Percentiles rank a stretch among this genome's conserved stretches.
Conservation (phyloP, 352 stramenopile genomes). For the Pythium folliculosum region DNA sequence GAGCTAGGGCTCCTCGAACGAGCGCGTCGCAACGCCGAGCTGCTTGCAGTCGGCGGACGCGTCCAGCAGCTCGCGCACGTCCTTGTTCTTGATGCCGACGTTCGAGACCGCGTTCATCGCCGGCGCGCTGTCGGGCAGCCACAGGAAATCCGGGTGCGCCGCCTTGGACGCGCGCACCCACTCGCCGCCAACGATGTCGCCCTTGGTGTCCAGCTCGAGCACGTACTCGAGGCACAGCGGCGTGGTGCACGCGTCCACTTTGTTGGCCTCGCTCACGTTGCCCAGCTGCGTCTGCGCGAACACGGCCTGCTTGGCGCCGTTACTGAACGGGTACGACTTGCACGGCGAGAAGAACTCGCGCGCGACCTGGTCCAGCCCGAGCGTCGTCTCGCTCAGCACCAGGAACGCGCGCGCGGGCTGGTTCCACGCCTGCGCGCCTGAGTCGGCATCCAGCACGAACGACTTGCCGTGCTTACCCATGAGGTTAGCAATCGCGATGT, state of each 20-base stretch:
- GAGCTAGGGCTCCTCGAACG: background rate
- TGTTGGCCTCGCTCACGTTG: constrained; percentile 11
- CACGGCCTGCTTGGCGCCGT: constrained; percentile 14
- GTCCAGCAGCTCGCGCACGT: background rate
- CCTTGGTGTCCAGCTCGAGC: constrained; percentile 20
- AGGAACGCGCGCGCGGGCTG: constrained; percentile 49
- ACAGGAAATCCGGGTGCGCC: constrained; percentile 19
- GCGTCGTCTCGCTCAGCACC: constrained; percentile 10
- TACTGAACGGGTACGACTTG: constrained; percentile 19
- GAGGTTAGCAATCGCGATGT: constrained; percentile 37
- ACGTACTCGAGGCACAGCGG: constrained; percentile 15
- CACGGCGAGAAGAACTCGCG: background rate
- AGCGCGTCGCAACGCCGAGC: no score
- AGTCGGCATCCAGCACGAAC: constrained; percentile 46
- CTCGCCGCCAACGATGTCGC: constrained; percentile 23
- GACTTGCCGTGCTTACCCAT: constrained; percentile 37
- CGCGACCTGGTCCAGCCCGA: background rate
- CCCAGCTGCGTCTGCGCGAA: constrained; percentile 18
- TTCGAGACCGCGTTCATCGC: background rate
- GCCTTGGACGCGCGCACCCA: constrained; percentile 12
- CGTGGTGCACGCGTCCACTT: background rate
- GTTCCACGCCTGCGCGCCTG: constrained; percentile 53
- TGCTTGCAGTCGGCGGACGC: background rate
- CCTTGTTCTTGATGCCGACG: constrained; percentile 15
- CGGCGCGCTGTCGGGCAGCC: constrained; percentile 6